phyloP scores from a whole-genome alignment of 1,284 basidiomycete species.

The Thecaphora frezii region DNA sequence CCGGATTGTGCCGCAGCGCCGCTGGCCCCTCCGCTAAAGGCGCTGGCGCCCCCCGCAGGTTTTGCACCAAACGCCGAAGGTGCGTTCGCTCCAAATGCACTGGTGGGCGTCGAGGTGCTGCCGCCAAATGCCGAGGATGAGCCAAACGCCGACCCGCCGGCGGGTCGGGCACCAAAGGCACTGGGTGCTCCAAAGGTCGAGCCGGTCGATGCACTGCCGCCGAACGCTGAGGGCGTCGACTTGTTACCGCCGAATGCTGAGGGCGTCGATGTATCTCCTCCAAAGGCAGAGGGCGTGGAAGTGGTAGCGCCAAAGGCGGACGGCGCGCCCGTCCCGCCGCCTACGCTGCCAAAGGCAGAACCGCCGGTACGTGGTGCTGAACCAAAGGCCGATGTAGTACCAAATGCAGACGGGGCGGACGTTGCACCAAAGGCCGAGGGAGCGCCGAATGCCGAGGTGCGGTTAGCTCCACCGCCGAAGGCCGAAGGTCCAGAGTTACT shows the following conservation, averaged over 20 bases:
- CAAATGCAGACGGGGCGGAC: neutral
- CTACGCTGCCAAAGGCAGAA: constrained; percentile 1
- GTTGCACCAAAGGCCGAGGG: neutral
- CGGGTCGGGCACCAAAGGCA: neutral
- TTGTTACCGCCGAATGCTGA: neutral
- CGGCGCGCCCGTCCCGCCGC: neutral
- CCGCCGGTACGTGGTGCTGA: neutral
- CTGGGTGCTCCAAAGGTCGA: constrained; percentile 2
- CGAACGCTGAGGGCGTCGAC: neutral
- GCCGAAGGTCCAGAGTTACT: constrained; percentile 6
- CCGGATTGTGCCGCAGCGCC: neutral
- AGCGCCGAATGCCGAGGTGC: constrained; percentile 3
- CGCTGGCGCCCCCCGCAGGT: neutral
- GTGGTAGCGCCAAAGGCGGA: constrained; percentile 10
- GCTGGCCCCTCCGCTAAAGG: neutral
- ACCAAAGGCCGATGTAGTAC: neutral
- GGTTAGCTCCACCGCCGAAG: constrained; percentile 1
- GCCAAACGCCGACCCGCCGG: constrained; percentile 16
- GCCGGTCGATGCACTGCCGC: neutral
- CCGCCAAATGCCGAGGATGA: constrained; percentile 6
- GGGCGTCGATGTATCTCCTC: constrained; percentile 1
- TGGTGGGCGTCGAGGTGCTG: neutral
- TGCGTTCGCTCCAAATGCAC: constrained; percentile 1
- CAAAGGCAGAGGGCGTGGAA: constrained; percentile 14
- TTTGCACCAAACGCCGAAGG: constrained; percentile 18